Base-by-base conservation (phyloP, 441 rosid genomes). In the Adansonia rubrostipa region DNA sequence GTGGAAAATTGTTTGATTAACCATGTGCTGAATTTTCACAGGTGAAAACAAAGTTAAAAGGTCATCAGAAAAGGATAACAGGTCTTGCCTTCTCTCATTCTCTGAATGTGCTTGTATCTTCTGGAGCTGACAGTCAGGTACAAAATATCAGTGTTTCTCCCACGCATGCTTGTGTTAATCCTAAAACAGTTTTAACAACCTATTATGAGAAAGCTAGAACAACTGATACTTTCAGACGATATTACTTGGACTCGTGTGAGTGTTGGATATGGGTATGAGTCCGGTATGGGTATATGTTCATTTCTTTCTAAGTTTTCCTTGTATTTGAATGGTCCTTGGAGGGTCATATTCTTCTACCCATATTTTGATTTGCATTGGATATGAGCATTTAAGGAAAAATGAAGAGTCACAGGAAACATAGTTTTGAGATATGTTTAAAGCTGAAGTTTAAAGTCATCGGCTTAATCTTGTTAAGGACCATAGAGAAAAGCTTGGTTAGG, bases 91-190 rank as follows among this genome's bases (percentile, higher is more conserved):
- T 92, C 88, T 92, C 97, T 42, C 84, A 89, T 78, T 57, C 77
- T 20, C 82, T 89, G 36, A 89, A 90, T 74, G 83, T 91, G 70
- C 92, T 91, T 20, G 91, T 92, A 60, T 92, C 97, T 79, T 92
- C 97, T 6, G 97, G 97, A 51, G 97, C 97, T 22, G 97, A 92
- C 71, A 81, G 92, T 61, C 97, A 92, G 92, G 95, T 91, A 50
- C 75, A 78, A 78, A 80, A 56, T 78, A 44, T 53, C 48, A 33
- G 68, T 40, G n/a, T 24, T 20, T 61, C 10, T 66, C 10, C 22
- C 40, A n/a, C 51, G 48, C 15, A 3, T 51, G 19, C 20, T 40
- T 54, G 6, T 78, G 61, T 78, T 42, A 42, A 22, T 42, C 9
- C 47, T 65, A 56, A 56, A 75, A 62, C n/a, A 11, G n/a, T 33